Conservation (phyloP, 257 asterid species). For the Nicotiana tomentosiformis region DNA sequence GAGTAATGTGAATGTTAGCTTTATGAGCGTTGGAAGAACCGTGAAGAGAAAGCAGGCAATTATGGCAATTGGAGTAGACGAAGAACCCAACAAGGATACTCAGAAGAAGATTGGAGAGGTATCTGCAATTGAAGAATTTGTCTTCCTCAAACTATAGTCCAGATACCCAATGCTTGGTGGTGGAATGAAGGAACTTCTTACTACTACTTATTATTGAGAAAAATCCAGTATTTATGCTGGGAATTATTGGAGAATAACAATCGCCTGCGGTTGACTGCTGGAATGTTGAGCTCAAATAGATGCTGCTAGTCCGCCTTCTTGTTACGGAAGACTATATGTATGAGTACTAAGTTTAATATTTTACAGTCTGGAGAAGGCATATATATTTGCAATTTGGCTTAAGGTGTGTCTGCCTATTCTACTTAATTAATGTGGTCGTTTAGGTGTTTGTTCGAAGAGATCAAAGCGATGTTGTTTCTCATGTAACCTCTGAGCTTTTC, state of each 20-base stretch:
- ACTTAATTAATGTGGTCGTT: background rate
- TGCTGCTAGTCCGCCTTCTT: background rate
- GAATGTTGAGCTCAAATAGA: background rate
- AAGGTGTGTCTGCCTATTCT: background rate
- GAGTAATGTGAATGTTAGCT: constrained; percentile 82
- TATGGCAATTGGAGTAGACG: constrained; percentile 98
- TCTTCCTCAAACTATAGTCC: constrained; percentile 59
- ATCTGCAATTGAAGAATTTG: constrained; percentile 81
- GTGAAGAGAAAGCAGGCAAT: constrained; percentile 72
- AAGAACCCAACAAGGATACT: constrained; percentile 73
- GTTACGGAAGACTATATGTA: background rate
- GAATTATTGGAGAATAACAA: background rate
- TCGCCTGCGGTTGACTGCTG: background rate
- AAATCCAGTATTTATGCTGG: background rate
- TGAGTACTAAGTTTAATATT: background rate
- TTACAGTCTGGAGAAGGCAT: background rate
- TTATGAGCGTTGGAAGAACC: constrained; percentile 96
- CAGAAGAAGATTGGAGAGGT: constrained; percentile 80
- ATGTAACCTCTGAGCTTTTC: background rate
- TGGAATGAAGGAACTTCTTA: background rate
- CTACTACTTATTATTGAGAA: background rate
- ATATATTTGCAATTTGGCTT: background rate
- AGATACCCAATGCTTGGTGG: background rate
- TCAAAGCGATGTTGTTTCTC: background rate
- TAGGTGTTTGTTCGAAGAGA: background rate